Evolutionary conservation across 257 asterid genomes (phyloP).

Genomic region (Thymus quinquecostatus): DNA sequence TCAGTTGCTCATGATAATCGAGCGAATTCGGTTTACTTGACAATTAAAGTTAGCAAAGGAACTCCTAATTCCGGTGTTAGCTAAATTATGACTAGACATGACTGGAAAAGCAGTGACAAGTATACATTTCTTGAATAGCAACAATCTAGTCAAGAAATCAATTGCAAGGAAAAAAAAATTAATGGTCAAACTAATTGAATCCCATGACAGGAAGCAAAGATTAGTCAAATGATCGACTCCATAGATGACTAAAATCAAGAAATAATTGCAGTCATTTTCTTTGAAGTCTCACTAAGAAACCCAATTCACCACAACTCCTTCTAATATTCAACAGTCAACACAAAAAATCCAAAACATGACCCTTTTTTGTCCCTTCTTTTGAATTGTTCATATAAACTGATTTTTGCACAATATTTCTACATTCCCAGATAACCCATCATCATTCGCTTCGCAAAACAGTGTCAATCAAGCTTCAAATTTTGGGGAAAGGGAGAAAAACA

Average conservation of each 20-base stretch:
- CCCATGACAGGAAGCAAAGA: background rate
- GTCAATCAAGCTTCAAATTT: background rate
- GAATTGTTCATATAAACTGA: conserved; percentile 12
- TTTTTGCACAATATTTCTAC: background rate
- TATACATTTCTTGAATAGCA: no score
- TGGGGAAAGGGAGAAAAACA: background rate
- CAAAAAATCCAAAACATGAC: background rate
- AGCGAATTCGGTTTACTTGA: background rate
- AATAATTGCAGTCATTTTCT: background rate
- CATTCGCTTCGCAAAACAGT: background rate
- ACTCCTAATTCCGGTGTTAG: background rate
- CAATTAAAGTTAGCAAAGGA: background rate
- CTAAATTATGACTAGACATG: background rate
- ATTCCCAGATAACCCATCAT: background rate
- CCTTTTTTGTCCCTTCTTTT: background rate
- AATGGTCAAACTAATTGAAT: no score
- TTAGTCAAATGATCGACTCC: background rate
- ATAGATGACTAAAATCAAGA: background rate
- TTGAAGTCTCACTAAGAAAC: background rate
- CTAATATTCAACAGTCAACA: background rate
- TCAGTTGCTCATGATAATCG: background rate
- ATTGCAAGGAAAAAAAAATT: background rate
- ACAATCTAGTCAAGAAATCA: background rate
- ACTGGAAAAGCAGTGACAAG: background rate
- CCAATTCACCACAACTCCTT: background rate